Evolutionary conservation across 2,329 filamentous ascomycete species (phyloP).

Genomic region (Macrophomina phaseolina): DNA sequence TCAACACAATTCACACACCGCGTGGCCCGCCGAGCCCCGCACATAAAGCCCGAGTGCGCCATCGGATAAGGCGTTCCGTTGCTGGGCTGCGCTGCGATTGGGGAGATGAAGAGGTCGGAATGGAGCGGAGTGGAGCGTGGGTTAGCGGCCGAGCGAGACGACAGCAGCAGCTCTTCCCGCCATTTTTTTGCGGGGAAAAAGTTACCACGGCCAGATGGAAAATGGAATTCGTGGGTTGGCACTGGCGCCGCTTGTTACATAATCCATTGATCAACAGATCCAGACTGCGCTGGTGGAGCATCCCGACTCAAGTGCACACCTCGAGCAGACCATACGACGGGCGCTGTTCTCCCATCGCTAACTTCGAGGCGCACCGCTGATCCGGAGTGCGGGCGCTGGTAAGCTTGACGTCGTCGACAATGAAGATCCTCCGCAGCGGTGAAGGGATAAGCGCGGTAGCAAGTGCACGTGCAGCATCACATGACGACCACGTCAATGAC

Average conservation of each 20-base stretch:
- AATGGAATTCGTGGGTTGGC: not conserved
- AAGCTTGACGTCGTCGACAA: conserved; percentile 8
- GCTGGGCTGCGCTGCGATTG: not conserved
- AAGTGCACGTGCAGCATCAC: conserved; percentile 5
- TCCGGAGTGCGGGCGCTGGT: not conserved
- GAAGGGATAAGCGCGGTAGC: not conserved
- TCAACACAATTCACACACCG: conserved; percentile 19
- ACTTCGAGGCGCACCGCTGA: not conserved
- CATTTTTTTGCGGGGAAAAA: conserved; percentile 18
- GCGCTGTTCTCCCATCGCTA: too few species aligned
- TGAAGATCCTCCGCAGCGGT: conserved; percentile 16
- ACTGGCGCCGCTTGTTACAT: not conserved
- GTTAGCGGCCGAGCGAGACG: conserved; percentile 11
- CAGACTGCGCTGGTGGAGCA: not conserved
- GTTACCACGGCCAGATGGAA: not conserved
- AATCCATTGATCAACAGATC: not conserved
- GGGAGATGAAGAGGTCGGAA: not conserved
- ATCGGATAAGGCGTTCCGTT: conserved; percentile 20
- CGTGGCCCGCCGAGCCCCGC: conserved; percentile 16
- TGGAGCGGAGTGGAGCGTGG: conserved; percentile 16
- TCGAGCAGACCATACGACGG: too few species aligned
- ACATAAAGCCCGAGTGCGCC: not conserved
- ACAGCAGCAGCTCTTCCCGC: not conserved
- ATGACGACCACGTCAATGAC: conserved; percentile 19
- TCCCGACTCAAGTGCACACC: not conserved